Base-by-base conservation (phyloP, 257 asterid genomes). In the Paraleonurus japonicus region DNA sequence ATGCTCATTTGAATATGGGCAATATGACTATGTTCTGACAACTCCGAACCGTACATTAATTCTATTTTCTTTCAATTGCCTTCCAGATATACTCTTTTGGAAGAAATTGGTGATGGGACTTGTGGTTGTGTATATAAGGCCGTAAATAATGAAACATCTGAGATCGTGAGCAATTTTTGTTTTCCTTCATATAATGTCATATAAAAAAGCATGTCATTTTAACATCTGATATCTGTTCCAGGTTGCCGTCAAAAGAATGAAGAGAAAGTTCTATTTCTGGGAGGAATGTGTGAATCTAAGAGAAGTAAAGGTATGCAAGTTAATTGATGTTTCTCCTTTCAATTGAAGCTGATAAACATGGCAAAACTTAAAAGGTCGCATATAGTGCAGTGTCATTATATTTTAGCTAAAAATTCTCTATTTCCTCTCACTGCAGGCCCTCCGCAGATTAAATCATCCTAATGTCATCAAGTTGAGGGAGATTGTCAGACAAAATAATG, bases 231-330 rank as follows among this genome's bases (percentile, higher is more conserved):
- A 35, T 67, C 48, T 41, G 54, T 69, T 75, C 61, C 87, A 94
- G 99, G 96, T 94, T 83, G 99, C 97, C 51, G 90, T 89, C 23
- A 94, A 94, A 82, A 91, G 85, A 82, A 94, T 94, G 96, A 94
- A 89, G 88, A 85, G 97, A 68, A 94, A 89, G 79, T 89, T 82
- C 74, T 88, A 88, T 77, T 82, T 80, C 65, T 91, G 99, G 99
- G 95, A 85, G 28, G 99, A 94, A 75, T 94, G 97, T 61, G 75
- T 89, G 48, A 89, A 85, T 81, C 88, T 94, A 37, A 77, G 96
- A 51, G 99, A 91, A 91, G 96, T 89, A 69, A 89, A 91, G 96
- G 99, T 85, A 77, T 69, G 76, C 45, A 66, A 50, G 54, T 65
- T 17, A 63, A 19, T 62, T 47, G 24, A 65, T 76, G 12, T 51